Evolutionary conservation across 495 filamentous ascomycete genomes (phyloP), one percentile per base, ranked within the genome.

Genomic region (Echria macrotheca): DNA sequence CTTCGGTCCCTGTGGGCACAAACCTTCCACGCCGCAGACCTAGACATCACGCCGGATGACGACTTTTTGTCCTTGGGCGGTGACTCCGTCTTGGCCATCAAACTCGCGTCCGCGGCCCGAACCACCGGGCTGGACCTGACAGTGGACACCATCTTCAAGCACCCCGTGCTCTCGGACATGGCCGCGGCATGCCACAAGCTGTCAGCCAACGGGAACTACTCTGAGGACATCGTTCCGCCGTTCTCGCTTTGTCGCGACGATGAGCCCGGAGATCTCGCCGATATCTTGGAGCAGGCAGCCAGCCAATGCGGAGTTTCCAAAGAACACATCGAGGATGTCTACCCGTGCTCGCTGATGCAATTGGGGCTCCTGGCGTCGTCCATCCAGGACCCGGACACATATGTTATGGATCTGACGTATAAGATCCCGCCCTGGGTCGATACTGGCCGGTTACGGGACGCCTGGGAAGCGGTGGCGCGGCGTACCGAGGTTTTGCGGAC

Each of bases 271-370:
- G 28, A 31, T 12, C 7, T 12, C 6, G 28, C 28, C 6, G 28
- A 6, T 6, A 6, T 6, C 7, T 12, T 31, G 28, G 12, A 6
- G 28, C 7, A 31, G 7, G 7, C 12, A 6, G 28, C 28, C 7
- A 12, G 12, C 12, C 28, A 12, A 12, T 31, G 28, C 28, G 28
- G 28, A 6, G 7, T 31, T 6, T 6, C 12, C 6, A 12, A 15
- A 15, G 43, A 32, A 26, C 43, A 46, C 14, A 19, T 46, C 43
- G 43, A 46, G 29, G 26, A 46, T 15, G 43, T 35, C 5, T n/a
- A 44, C 21, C 41, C 26, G 21, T 12, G 4, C 17, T 21, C 41
- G 6, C 28, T 12, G 28, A 6, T 31, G 28, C 28, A 31, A 12
- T 6, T 6, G 12, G 28, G 28, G 6, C 28, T 31, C 28, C 6